phyloP scores from a whole-genome alignment of 2,329 filamentous ascomycete species.

The Calonectria leucothoes region DNA sequence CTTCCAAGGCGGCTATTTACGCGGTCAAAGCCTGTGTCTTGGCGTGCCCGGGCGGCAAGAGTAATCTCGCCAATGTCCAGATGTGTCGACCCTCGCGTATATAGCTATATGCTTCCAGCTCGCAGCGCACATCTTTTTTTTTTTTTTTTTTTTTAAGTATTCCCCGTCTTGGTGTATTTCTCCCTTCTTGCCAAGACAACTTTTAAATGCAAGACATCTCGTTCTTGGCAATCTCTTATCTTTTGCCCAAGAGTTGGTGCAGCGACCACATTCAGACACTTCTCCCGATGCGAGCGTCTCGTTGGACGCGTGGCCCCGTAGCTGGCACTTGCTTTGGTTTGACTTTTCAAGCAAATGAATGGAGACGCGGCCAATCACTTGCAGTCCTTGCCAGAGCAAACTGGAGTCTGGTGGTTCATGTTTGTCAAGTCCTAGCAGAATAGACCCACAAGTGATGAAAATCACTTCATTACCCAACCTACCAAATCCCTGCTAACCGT shows the following conservation, averaged over 20 bases:
- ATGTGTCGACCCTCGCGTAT: neutral
- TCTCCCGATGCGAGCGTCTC: neutral
- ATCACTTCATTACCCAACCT: neutral
- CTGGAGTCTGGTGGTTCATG: neutral
- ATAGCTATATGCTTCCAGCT: neutral
- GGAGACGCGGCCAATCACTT: neutral
- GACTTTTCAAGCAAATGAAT: conserved; percentile 2
- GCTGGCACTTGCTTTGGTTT: neutral
- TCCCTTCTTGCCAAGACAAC: neutral
- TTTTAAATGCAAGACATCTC: neutral
- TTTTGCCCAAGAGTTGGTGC: neutral
- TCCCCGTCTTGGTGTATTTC: neutral
- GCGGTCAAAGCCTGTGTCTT: neutral
- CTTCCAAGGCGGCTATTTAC: neutral
- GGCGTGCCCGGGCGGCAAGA: neutral
- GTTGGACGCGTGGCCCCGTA: neutral
- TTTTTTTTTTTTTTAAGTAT: neutral
- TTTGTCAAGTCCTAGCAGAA: neutral
- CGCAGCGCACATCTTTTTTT: neutral
- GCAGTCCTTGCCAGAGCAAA: neutral
- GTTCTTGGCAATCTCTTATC: neutral
- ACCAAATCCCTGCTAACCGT: neutral
- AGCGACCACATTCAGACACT: neutral
- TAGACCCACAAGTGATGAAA: neutral
- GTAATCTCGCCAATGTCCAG: neutral